Conservation (phyloP, 345 rosid species). For the Pugionium dolabratum region DNA sequence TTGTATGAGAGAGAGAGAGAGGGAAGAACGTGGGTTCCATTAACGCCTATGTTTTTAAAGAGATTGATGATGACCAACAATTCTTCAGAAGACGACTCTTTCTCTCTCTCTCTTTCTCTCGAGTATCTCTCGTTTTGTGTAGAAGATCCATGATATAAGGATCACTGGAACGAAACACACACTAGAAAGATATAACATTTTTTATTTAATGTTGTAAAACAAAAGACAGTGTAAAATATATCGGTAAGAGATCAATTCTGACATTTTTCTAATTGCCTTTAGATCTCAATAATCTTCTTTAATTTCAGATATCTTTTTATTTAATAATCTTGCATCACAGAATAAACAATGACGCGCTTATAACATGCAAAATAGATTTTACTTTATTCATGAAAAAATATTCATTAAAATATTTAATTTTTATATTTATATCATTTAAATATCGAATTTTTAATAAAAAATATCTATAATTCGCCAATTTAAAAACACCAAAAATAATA, state of each 20-base stretch:
- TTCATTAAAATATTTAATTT: too few species aligned
- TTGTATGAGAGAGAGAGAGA: conserved; percentile 22
- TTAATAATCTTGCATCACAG: not conserved
- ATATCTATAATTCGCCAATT: too few species aligned
- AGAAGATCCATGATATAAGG: conserved; percentile 16
- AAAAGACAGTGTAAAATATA: not conserved
- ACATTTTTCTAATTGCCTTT: conserved; percentile 11
- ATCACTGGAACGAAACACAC: conserved; percentile 3
- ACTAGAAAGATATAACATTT: not conserved
- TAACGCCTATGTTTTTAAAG: conserved; percentile 17
- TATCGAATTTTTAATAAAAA: too few species aligned
- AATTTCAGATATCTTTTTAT: not conserved
- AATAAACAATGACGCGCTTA: not conserved
- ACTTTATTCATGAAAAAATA: too few species aligned
- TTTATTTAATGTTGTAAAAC: not conserved
- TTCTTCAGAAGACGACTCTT: not conserved
- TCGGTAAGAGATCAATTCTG: conserved; percentile 1
- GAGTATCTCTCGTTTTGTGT: conserved; percentile 14
- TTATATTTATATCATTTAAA: too few species aligned
- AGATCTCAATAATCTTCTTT: not conserved
- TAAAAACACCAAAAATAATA: too few species aligned
- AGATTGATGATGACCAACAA: not conserved
- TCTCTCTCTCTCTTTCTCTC: not conserved
- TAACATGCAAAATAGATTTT: conserved; percentile 7
- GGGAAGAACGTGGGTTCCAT: conserved; percentile 44